A percentile compares a stretch with the other conserved stretches of the same genome.
Evolutionary conservation across 192 early-diverging fungal genomes (phyloP).

Genomic region (Dissophora ornata): DNA sequence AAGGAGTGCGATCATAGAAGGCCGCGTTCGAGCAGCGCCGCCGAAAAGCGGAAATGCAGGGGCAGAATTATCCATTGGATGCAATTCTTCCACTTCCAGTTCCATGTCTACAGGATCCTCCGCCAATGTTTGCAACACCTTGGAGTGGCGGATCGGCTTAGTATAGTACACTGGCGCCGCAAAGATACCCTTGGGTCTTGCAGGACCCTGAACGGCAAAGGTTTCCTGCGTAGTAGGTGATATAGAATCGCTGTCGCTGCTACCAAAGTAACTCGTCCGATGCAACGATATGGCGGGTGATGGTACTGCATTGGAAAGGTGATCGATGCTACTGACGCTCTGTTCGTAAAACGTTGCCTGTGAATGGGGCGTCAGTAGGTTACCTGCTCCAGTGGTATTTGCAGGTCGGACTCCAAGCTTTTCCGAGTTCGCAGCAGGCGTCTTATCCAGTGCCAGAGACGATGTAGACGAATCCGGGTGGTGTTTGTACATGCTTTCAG

Average conservation of each 20-base stretch:
- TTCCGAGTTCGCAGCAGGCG: background rate
- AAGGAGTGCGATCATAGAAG: background rate
- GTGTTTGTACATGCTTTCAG: slow-evolving; percentile 7
- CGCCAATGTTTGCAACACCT: slow-evolving; percentile 26
- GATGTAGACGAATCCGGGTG: slow-evolving; percentile 25
- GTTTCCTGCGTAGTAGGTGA: slow-evolving; percentile 3
- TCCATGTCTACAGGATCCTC: slow-evolving; percentile 24
- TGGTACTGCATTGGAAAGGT: slow-evolving; percentile 6
- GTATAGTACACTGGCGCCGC: slow-evolving; percentile 33
- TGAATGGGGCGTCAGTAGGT: slow-evolving; percentile 29
- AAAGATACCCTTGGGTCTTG: slow-evolving; percentile 23
- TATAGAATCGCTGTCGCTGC: slow-evolving; percentile 36
- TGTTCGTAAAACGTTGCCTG: slow-evolving; percentile 30
- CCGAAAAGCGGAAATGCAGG: slow-evolving; percentile 11
- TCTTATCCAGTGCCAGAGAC: slow-evolving; percentile 19
- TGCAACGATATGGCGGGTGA: slow-evolving; percentile 31
- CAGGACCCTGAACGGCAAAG: background rate
- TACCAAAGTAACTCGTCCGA: slow-evolving; percentile 34
- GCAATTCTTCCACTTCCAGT: slow-evolving; percentile 12
- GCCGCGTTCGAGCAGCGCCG: background rate
- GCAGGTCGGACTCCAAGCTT: background rate
- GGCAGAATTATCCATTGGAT: slow-evolving; percentile 8
- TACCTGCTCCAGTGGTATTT: slow-evolving; percentile 19
- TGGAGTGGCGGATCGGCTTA: slow-evolving; percentile 50
- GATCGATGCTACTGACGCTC: slow-evolving; percentile 39